Evolutionary conservation across 2,329 filamentous ascomycete species (phyloP).

Genomic region (Penicillium janthinellum): DNA sequence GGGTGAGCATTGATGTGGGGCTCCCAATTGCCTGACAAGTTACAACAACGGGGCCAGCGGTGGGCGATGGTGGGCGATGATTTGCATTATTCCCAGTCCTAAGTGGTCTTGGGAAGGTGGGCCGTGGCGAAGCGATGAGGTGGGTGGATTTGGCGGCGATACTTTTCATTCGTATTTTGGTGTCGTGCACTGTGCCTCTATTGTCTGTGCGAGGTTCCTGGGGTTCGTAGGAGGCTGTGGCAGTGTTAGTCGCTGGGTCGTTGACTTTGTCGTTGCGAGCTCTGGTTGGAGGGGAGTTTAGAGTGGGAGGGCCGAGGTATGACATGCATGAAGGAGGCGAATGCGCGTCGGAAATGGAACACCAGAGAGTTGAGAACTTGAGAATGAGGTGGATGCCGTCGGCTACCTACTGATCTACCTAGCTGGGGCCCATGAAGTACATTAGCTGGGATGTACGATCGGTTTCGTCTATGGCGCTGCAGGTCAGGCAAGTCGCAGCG

Average conservation of each 20-base stretch:
- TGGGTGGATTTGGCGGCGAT: not conserved
- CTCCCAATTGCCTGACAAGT: not conserved
- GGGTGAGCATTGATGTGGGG: not conserved
- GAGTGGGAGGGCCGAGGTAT: constrained; percentile 17
- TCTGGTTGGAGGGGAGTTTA: not conserved
- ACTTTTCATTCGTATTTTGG: not conserved
- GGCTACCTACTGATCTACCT: not conserved
- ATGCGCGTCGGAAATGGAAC: not conserved
- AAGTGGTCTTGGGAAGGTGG: not conserved
- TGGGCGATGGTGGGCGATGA: not conserved
- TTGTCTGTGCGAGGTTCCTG: constrained; percentile 5
- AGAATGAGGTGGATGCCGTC: not conserved
- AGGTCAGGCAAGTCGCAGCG: constrained; percentile 8
- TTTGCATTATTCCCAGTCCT: not conserved
- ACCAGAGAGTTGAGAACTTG: not conserved
- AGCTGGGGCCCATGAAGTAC: not conserved
- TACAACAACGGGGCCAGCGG: not conserved
- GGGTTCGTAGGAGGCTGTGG: constrained; percentile 3
- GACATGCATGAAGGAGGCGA: constrained; percentile 22
- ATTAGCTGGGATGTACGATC: not conserved
- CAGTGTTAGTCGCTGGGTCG: not conserved
- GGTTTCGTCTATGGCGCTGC: not conserved
- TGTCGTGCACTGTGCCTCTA: not conserved
- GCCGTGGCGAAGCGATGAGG: constrained; percentile 1
- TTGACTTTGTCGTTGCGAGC: not conserved